These are phyloP conservation scores for Elsinoe fawcettii DNA, from an alignment of 2,329 filamentous ascomycete genomes.

Conservation along the genomic window DNA sequence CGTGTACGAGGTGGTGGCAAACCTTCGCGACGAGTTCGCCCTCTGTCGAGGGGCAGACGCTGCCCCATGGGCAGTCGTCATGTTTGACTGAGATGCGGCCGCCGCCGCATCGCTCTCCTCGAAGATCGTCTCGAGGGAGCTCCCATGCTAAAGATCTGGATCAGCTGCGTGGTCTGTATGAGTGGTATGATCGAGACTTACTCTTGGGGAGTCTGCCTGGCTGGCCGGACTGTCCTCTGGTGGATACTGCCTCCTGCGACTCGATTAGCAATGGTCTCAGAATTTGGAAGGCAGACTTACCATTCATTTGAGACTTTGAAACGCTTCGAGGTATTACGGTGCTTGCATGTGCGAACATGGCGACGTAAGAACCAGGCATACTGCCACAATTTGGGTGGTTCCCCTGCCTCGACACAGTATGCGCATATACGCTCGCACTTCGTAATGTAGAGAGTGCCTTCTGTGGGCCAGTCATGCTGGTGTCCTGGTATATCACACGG, in stretches of 20 bases:
- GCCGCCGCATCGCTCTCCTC: background rate
- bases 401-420: conserved; percentile 21
- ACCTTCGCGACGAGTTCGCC: background rate
- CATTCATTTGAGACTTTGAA: conserved; percentile 20
- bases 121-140: background rate
- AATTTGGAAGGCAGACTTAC: conserved; percentile 17
- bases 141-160: background rate
- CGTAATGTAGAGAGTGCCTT: conserved; percentile 23
- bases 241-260: background rate
- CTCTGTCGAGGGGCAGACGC: background rate
- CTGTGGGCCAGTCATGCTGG: conserved; percentile 23
- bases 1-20: background rate
- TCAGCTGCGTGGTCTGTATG: background rate
- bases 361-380: conserved; percentile 26
- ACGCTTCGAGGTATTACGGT: conserved; percentile 18
- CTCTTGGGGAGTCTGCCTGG: background rate
- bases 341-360: conserved; percentile 24
- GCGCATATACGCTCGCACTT: conserved; percentile 24
- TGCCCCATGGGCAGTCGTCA: background rate
- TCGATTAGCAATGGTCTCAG: background rate
- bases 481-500: conserved; percentile 24
- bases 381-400: conserved; percentile 20
- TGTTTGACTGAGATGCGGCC: background rate
- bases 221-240: background rate
- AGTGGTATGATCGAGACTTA: background rate